phyloP scores from a whole-genome alignment of 345 rosid genomes.

The Moringa oleifera region DNA sequence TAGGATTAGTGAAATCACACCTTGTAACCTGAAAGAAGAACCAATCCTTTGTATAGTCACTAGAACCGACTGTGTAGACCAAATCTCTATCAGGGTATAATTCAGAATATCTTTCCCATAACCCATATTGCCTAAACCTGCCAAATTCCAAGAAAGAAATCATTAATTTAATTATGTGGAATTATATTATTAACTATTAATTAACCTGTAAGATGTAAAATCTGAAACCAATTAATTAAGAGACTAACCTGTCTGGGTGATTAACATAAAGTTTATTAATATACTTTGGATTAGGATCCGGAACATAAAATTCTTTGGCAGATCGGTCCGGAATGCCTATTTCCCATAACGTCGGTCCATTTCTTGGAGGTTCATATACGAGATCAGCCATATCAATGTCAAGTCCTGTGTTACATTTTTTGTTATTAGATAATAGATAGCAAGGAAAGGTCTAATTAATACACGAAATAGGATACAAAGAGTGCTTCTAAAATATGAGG shows the following conservation, averaged over 20 bases:
- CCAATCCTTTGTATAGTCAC: slow-evolving; percentile 73
- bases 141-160: not conserved
- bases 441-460: no score
- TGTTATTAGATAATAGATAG: no score
- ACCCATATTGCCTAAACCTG: slow-evolving; percentile 77
- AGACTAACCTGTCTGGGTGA: slow-evolving; percentile 75
- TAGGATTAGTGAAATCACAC: no score
- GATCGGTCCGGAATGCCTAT: slow-evolving; percentile 78
- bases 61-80: slow-evolving; percentile 48
- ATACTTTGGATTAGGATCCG: slow-evolving; percentile 64
- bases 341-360: slow-evolving; percentile 92
- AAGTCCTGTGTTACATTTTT: no score
- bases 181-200: no score
- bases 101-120: slow-evolving; percentile 81
- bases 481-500: not conserved
- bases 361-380: slow-evolving; percentile 57
- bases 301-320: slow-evolving; percentile 66
- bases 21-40: slow-evolving; percentile 80
- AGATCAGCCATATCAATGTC: slow-evolving; percentile 46
- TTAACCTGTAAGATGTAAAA: no score
- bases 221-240: no score
- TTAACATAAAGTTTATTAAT: slow-evolving; percentile 54
- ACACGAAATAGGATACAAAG: no score
- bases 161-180: no score
- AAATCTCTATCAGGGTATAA: slow-evolving; percentile 58